Evolutionary conservation across 2,329 filamentous ascomycete genomes (phyloP).

Genomic region (Venturia nashicola): DNA sequence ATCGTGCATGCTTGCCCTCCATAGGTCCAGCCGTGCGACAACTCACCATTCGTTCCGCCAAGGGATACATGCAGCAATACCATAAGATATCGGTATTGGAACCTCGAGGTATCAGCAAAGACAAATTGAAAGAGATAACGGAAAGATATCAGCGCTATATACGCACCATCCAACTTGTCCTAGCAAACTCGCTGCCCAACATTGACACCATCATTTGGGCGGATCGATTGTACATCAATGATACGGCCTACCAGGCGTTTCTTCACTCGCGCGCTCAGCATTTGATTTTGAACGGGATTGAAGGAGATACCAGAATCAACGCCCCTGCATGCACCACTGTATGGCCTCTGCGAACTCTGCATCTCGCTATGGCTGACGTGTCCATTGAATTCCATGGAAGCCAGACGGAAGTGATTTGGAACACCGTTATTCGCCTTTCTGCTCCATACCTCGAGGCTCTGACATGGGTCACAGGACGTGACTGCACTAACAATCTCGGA

Average conservation of each 20-base stretch:
- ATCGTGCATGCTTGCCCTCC: not conserved
- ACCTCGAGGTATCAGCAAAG: not conserved
- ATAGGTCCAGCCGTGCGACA: not conserved
- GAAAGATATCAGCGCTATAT: not conserved
- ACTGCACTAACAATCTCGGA: not conserved
- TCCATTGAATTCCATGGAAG: not conserved
- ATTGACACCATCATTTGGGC: not conserved
- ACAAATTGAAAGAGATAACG: not conserved
- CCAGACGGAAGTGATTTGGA: not conserved
- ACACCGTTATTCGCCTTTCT: not conserved
- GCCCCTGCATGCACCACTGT: not conserved
- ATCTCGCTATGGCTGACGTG: not conserved
- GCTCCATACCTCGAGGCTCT: not conserved
- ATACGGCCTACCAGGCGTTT: not conserved
- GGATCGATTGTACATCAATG: not conserved
- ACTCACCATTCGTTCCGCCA: not conserved
- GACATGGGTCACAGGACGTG: not conserved
- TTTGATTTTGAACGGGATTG: not conserved
- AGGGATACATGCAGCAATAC: not conserved
- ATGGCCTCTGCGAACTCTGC: not conserved
- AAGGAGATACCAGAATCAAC: not conserved
- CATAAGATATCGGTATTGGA: not conserved
- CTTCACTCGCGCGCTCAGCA: not conserved
- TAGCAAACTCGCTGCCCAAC: not conserved
- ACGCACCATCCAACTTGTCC: not conserved